Evolutionary conservation across 2,329 filamentous ascomycete species (phyloP).

Genomic region (Stachybotrys elegans): DNA sequence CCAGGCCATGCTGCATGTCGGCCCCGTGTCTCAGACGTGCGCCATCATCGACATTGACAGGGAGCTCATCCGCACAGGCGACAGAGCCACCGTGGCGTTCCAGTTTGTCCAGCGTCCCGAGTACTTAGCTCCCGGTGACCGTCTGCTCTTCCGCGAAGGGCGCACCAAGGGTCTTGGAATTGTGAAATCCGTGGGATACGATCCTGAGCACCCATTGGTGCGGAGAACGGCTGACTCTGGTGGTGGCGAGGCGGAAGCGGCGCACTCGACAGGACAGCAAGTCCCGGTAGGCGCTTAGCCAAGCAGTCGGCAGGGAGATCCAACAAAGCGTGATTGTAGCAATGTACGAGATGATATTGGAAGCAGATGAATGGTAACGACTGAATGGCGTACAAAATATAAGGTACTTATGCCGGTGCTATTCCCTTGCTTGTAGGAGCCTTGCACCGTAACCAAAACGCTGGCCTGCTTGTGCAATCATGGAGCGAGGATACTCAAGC

Average conservation of each 20-base stretch:
- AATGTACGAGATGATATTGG: too few relatives aligned
- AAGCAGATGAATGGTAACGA: too few relatives aligned
- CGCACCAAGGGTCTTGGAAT: constrained; percentile 94
- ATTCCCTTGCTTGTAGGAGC: too few relatives aligned
- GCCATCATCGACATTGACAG: constrained; percentile 96
- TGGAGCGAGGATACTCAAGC: constrained; percentile 9
- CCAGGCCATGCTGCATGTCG: constrained; percentile 97
- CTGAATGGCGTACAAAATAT: too few relatives aligned
- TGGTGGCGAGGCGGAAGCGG: constrained; percentile 8
- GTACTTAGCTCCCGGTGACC: constrained; percentile 82
- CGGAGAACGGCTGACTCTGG: constrained; percentile 5
- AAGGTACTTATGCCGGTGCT: too few relatives aligned
- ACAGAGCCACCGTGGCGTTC: constrained; percentile 91
- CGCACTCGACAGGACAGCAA: constrained; percentile 8
- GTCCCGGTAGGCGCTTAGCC: constrained; percentile 17
- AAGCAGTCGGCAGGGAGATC: too few relatives aligned
- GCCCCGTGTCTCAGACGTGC: constrained; percentile 91
- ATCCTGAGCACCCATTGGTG: constrained; percentile 49
- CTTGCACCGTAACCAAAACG: too few relatives aligned
- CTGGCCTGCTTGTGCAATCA: too few relatives aligned
- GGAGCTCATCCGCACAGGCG: constrained; percentile 90
- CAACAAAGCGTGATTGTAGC: too few relatives aligned
- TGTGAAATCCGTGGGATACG: constrained; percentile 86
- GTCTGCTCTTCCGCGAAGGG: constrained; percentile 89
- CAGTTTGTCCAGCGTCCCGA: constrained; percentile 91